phyloP scores from a whole-genome alignment of 176 grass and related monocot species.

The Olyra latifolia region DNA sequence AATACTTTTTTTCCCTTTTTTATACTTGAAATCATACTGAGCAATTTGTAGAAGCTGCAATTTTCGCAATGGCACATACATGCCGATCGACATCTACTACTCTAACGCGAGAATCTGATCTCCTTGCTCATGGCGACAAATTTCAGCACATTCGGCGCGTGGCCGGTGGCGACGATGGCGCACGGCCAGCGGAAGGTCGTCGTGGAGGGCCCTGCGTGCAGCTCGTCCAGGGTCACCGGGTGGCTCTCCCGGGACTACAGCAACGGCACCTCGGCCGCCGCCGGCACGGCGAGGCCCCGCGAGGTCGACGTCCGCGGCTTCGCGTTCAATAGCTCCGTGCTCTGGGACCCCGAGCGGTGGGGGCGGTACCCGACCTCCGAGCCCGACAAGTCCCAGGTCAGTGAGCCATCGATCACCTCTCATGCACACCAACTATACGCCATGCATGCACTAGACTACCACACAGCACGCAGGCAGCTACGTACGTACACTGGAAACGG shows the following conservation, averaged over 20 bases:
- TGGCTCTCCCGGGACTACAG: slow-evolving; percentile 71
- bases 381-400: slow-evolving; percentile 89
- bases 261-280: slow-evolving; percentile 8
- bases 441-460: too few species aligned
- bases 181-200: slow-evolving; percentile 51
- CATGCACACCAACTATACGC: background rate
- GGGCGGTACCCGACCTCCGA: slow-evolving; percentile 81
- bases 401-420: slow-evolving; percentile 4
- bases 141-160: slow-evolving; percentile 88
- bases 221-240: slow-evolving; percentile 63
- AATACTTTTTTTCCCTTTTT: too few species aligned
- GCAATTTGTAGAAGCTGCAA: background rate
- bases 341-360: slow-evolving; percentile 96
- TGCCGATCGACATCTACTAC: background rate
- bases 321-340: slow-evolving; percentile 91
- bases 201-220: slow-evolving; percentile 82
- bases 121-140: background rate
- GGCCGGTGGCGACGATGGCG: slow-evolving; percentile 82
- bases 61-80: background rate
- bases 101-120: background rate
- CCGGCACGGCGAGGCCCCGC: background rate
- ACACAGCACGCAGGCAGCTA: too few species aligned
- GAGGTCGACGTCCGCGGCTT: slow-evolving; percentile 60
- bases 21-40: too few species aligned
- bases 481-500: too few species aligned